These are phyloP conservation scores for Neonectria faginata DNA, from an alignment of 2,329 filamentous ascomycete genomes.

Conservation along the genomic window DNA sequence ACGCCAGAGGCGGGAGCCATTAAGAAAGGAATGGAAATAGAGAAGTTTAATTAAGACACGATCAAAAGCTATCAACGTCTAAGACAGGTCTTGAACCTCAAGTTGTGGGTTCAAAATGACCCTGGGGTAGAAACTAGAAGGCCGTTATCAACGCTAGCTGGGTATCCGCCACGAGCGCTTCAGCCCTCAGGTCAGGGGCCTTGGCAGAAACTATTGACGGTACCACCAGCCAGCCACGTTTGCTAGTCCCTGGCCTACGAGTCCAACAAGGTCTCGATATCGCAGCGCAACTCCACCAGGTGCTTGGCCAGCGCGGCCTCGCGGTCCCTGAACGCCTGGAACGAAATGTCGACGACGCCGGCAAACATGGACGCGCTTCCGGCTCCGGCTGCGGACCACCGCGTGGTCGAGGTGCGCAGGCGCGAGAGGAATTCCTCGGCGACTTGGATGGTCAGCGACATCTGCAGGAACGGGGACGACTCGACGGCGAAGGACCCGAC, in stretches of 20 bases:
- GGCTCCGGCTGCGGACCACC: slow-evolving; percentile 42
- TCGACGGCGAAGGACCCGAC: slow-evolving; percentile 56
- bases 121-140: background rate
- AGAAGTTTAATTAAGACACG: background rate
- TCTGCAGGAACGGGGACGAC: slow-evolving; percentile 55
- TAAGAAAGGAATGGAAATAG: background rate
- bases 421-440: slow-evolving; percentile 55
- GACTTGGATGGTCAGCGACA: slow-evolving; percentile 57
- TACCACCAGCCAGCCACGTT: background rate
- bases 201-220: background rate
- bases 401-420: slow-evolving; percentile 49
- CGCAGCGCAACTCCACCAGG: slow-evolving; percentile 48
- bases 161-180: background rate
- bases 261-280: slow-evolving; percentile 51
- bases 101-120: background rate
- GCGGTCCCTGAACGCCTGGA: slow-evolving; percentile 48
- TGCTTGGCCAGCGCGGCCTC: slow-evolving; percentile 51
- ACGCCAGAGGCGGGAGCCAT: background rate
- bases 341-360: slow-evolving; percentile 49
- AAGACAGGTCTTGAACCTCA: background rate
- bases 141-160: background rate
- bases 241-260: slow-evolving; percentile 19
- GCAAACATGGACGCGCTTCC: slow-evolving; percentile 48
- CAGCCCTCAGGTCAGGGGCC: background rate
- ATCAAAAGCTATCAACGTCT: background rate